Evolutionary conservation across 352 stramenopile species (phyloP), one percentile per base, ranked within the genome.

Genomic region (Phytophthora pluvialis): DNA sequence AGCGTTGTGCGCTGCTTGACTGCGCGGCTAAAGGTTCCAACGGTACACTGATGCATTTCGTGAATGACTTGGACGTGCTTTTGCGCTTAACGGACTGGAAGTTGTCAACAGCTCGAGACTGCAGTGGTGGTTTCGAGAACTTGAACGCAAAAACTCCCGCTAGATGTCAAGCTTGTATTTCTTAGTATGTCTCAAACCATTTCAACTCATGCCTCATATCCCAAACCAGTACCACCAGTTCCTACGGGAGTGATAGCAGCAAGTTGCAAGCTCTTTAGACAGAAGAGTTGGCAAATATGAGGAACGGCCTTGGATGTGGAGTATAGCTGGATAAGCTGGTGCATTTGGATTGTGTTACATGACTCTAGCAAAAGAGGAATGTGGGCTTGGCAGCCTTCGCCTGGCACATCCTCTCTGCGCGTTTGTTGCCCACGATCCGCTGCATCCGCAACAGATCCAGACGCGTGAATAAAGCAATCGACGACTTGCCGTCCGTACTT

Each of bases 291-390:
- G 21, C 21, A 21, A 21, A 21, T 21, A 21, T 21, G 21, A 21
- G 21, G 21, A 21, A 21, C 21, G 21, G 21, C 21, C 21, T 21
- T 21, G 21, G 21, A 21, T 13, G 35, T 40, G 9, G 11, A 40
- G 9, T 42, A 42, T n/a, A 42, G n/a, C 13, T 42, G 4, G 6
- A 18, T 21, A 18, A 42, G 9, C 36, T 28, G 39, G 28, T 48
- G 42, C 10, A 48, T 2, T 21, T 21, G 21, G 21, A 21, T 21
- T 21, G 21, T 21, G 38, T 21, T 46, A 28, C 15, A 47, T 47
- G 21, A 58, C 16, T 47, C 39, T 89, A 94, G 57, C 80, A 88
- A 52, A 94, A 94, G 33, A 94, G 72, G 51, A 91, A 94, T 13
- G 84, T 91, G 6, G 83, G 67, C 54, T 91, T 94, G 3, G 70